These are phyloP conservation scores for Colletotrichum costaricense DNA, from an alignment of 2,329 filamentous ascomycete species.

Conservation along the genomic window DNA sequence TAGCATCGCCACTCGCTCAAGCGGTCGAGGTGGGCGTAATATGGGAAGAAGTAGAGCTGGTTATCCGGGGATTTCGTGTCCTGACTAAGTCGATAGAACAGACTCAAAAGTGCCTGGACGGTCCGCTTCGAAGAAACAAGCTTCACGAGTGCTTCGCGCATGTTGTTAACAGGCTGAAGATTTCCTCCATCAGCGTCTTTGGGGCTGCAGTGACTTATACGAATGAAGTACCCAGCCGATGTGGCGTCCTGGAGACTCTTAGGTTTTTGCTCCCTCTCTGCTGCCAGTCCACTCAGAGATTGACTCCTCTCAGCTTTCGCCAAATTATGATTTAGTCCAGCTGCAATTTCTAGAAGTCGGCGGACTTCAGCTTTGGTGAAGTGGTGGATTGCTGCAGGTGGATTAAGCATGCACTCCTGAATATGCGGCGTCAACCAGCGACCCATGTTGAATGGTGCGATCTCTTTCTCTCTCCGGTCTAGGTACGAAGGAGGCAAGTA, in stretches of 20 bases:
- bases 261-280: not conserved
- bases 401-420: not conserved
- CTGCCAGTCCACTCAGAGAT: not conserved
- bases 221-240: not conserved
- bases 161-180: too few relatives aligned
- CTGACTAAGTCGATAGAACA: fast-evolving
- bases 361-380: not conserved
- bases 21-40: not conserved
- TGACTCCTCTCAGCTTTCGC: not conserved
- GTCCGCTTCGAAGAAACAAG: not conserved
- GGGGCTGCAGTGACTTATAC: not conserved
- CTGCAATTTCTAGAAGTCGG: not conserved
- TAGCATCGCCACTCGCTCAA: not conserved
- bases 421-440: not conserved
- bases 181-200: too few relatives aligned
- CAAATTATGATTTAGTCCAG: too few relatives aligned
- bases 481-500: not conserved
- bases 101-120: not conserved
- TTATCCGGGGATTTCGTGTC: fast-evolving
- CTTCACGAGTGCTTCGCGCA: too few relatives aligned
- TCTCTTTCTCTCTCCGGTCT: fast-evolving
- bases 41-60: not conserved
- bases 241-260: fast-evolving
- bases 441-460: not conserved
- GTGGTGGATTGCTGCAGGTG: fast-evolving